A percentile compares a stretch with the other conserved stretches of the same genome.
These are phyloP conservation scores for Pulchroboletus neoregius DNA, from an alignment of 1,284 basidiomycete species.

Conservation along the genomic window DNA sequence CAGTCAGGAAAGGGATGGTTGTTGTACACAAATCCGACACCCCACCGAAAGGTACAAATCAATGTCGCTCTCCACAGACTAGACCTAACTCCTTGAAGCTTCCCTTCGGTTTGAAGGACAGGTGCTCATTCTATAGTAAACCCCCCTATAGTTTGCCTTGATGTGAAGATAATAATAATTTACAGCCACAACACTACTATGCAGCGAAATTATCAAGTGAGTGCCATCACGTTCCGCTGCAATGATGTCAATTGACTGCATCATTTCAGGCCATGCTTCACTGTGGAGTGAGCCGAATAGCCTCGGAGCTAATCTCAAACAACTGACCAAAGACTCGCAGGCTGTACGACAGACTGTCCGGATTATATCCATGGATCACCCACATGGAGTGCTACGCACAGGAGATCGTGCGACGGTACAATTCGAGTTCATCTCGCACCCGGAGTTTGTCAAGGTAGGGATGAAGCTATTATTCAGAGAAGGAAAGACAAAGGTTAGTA, in stretches of 20 bases:
- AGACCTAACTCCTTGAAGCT: constrained; percentile 42
- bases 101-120: constrained; percentile 79
- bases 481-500: constrained; percentile 82
- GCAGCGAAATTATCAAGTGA: constrained; percentile 83
- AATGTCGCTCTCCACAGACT: neutral
- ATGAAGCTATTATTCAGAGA: constrained; percentile 90
- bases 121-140: constrained; percentile 78
- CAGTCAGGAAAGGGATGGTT: constrained; percentile 94
- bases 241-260: neutral
- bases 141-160: constrained; percentile 6
- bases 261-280: constrained; percentile 72
- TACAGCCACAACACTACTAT: constrained; percentile 86
- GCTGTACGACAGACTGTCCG: constrained; percentile 87
- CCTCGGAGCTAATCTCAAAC: neutral
- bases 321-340: constrained; percentile 36
- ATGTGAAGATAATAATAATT: constrained; percentile 21
- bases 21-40: constrained; percentile 77
- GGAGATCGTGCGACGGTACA: constrained; percentile 87
- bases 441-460: constrained; percentile 88
- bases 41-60: constrained; percentile 62
- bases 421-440: constrained; percentile 88
- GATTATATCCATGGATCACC: constrained; percentile 85
- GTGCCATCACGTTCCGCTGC: constrained; percentile 15
- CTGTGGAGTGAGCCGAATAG: constrained; percentile 58
- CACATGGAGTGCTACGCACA: constrained; percentile 82